phyloP scores from a whole-genome alignment of 495 filamentous ascomycete species.

The Penicillium cosmopolitanum region DNA sequence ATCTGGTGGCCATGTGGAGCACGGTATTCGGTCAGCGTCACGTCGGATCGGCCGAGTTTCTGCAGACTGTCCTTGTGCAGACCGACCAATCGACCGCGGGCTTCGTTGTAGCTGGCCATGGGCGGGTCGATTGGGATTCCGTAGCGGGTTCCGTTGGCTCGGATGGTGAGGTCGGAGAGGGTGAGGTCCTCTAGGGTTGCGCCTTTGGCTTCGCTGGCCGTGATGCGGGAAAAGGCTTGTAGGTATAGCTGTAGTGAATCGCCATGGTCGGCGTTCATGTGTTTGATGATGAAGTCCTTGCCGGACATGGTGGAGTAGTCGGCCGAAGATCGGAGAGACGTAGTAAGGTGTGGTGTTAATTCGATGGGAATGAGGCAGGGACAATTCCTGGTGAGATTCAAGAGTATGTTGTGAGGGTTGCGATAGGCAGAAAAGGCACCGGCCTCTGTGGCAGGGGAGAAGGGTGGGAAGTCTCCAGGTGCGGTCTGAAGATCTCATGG shows the following conservation, averaged over 20 bases:
- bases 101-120: conserved; percentile 60
- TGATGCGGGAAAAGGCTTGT: conserved; percentile 58
- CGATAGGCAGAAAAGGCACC: not conserved
- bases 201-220: conserved; percentile 47
- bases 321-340: not conserved
- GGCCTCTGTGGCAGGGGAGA: not conserved
- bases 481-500: conserved; percentile 1
- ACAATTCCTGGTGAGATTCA: not conserved
- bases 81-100: conserved; percentile 65
- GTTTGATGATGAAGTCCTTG: conserved; percentile 68
- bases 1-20: conserved; percentile 43
- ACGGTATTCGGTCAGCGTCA: conserved; percentile 59
- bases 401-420: not conserved
- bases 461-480: not conserved
- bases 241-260: conserved; percentile 70
- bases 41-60: conserved; percentile 57
- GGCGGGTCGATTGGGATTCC: conserved; percentile 64
- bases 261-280: conserved; percentile 81
- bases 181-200: conserved; percentile 63
- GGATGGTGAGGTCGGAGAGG: conserved; percentile 59
- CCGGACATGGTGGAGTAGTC: conserved; percentile 28
- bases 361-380: not conserved
- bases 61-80: conserved; percentile 65
- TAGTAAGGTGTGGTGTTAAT: not conserved
- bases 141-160: conserved; percentile 49